These are phyloP conservation scores for Lactarius sanguifluus DNA, from an alignment of 768 basidiomycete species.

Conservation along the genomic window DNA sequence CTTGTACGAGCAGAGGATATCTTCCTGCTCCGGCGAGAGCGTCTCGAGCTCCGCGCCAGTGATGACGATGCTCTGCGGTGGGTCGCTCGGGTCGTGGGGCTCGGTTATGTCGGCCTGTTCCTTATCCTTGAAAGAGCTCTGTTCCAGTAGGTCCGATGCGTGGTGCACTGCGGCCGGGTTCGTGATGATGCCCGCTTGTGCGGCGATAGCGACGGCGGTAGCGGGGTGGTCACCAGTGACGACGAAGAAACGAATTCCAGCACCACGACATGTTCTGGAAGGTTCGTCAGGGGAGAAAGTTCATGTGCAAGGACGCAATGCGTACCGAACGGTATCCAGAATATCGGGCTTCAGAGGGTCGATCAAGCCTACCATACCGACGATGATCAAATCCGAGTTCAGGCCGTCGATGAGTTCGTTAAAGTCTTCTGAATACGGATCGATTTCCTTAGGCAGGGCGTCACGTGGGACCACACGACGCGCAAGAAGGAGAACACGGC, in stretches of 20 bases:
- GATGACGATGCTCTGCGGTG: slow-evolving; percentile 42
- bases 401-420: slow-evolving; percentile 45
- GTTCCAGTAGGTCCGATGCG: slow-evolving; percentile 39
- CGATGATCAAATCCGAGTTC: slow-evolving; percentile 48
- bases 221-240: slow-evolving; percentile 60
- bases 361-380: slow-evolving; percentile 59
- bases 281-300: background rate
- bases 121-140: slow-evolving; percentile 37
- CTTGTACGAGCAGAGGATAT: slow-evolving; percentile 39
- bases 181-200: slow-evolving; percentile 58
- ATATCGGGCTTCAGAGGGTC: slow-evolving; percentile 61
- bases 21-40: slow-evolving; percentile 27
- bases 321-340: slow-evolving; percentile 43
- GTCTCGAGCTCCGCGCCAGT: slow-evolving; percentile 39
- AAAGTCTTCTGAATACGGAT: slow-evolving; percentile 39
- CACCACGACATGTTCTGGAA: slow-evolving; percentile 45
- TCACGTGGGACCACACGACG: slow-evolving; percentile 42
- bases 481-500: slow-evolving; percentile 62
- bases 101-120: slow-evolving; percentile 31
- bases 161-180: slow-evolving; percentile 39
- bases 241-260: slow-evolving; percentile 63
- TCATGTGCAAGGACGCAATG: background rate
- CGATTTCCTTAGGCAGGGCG: slow-evolving; percentile 36
- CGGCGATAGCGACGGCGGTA: slow-evolving; percentile 63
- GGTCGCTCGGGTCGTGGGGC: background rate